Evolutionary conservation across 2,329 filamentous ascomycete genomes (phyloP).

Genomic region (Nannizziopsis arthrosporioides): DNA sequence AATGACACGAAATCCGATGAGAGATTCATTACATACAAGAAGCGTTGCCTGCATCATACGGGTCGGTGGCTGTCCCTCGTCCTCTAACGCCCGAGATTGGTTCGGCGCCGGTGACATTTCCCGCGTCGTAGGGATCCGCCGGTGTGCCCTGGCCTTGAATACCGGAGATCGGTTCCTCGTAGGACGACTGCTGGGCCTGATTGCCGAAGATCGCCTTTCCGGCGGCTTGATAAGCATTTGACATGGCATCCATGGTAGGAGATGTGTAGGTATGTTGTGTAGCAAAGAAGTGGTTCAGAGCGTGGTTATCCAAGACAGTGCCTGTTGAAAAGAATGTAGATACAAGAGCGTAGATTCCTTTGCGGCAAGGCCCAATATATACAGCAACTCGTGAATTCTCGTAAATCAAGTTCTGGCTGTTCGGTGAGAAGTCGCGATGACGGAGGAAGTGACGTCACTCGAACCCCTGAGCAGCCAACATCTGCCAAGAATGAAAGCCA

Average conservation of each 20-base stretch:
- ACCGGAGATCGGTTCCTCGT: conserved; percentile 60
- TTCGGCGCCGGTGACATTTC: conserved; percentile 50
- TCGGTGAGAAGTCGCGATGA: no score
- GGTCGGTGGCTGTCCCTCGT: conserved; percentile 55
- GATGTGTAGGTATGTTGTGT: background rate
- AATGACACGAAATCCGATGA: no score
- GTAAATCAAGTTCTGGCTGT: no score
- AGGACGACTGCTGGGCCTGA: conserved; percentile 20
- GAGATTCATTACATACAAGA: conserved; percentile 36
- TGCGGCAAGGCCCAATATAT: no score
- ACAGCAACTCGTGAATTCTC: no score
- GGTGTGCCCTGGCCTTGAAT: conserved; percentile 29
- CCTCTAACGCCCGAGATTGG: conserved; percentile 61
- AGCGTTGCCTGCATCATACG: conserved; percentile 69
- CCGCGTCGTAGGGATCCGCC: conserved; percentile 60
- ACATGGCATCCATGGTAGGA: conserved; percentile 51
- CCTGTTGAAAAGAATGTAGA: no score
- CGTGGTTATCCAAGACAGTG: no score
- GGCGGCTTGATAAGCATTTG: conserved; percentile 39
- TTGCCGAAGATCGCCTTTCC: conserved; percentile 42
- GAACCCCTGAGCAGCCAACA: no score
- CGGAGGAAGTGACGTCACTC: no score
- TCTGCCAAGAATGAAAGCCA: no score
- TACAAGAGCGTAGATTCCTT: no score
- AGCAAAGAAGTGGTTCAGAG: background rate